A percentile compares a stretch with the other conserved stretches of the same genome.
These are phyloP conservation scores for Colletotrichum ledebouriae DNA, from an alignment of 2,329 filamentous ascomycete species.

Conservation along the genomic window DNA sequence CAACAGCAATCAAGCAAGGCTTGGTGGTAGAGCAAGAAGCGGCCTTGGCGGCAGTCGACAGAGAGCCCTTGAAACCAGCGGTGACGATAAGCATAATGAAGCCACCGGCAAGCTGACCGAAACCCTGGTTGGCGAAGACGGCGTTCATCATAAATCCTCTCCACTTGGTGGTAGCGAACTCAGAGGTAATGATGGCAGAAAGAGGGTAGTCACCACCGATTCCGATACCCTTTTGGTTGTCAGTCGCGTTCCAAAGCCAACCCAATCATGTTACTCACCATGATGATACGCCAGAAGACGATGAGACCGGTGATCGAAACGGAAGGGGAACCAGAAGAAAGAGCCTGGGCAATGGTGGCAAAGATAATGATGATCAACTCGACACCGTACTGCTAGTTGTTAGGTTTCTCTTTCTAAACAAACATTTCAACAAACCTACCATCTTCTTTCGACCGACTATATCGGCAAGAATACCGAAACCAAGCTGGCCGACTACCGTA, in stretches of 20 bases:
- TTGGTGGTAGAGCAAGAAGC: constrained; percentile 68
- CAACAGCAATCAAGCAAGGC: constrained; percentile 62
- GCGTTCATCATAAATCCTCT: constrained; percentile 75
- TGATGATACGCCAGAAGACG: constrained; percentile 86
- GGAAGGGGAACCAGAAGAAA: constrained; percentile 73
- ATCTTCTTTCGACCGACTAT: constrained; percentile 78
- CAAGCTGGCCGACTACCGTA: constrained; percentile 85
- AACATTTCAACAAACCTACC: constrained; percentile 40
- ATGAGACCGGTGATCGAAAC: constrained; percentile 75
- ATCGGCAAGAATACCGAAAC: constrained; percentile 85
- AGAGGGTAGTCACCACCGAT: constrained; percentile 77
- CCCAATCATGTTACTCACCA: constrained; percentile 54
- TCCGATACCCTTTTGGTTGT: constrained; percentile 44
- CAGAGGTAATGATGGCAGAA: constrained; percentile 75
- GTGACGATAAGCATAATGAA: constrained; percentile 79
- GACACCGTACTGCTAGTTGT: constrained; percentile 77
- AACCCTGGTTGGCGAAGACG: constrained; percentile 78
- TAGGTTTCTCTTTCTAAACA: constrained; percentile 36
- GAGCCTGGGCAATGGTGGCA: constrained; percentile 78
- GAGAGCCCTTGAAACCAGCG: constrained; percentile 76
- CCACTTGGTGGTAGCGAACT: constrained; percentile 73
- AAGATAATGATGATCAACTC: constrained; percentile 87
- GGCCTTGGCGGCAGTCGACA: constrained; percentile 64
- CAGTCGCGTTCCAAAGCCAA: not conserved
- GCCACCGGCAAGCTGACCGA: constrained; percentile 77